These are phyloP conservation scores for Didymella segeticola DNA, from an alignment of 2,329 filamentous ascomycete species.

Conservation along the genomic window DNA sequence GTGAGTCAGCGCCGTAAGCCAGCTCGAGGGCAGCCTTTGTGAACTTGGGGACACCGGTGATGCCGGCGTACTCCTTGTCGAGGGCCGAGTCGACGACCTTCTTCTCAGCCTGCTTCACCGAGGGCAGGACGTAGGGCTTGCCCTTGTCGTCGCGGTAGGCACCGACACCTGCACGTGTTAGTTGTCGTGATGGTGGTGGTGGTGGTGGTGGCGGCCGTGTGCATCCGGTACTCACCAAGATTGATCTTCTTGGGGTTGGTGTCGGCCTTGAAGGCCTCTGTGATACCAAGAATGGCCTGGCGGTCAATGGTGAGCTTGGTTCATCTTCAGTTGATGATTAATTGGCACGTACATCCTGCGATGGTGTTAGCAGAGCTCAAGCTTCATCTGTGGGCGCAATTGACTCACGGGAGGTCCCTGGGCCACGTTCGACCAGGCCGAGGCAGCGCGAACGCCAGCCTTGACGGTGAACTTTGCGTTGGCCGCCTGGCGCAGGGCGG, in stretches of 20 bases:
- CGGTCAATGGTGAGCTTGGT: constrained; percentile 28
- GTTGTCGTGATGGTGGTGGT: constrained; percentile 4
- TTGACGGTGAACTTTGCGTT: constrained; percentile 43
- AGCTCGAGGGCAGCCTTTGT: constrained; percentile 89
- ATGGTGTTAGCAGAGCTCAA: constrained; percentile 25
- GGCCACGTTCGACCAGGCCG: constrained; percentile 88
- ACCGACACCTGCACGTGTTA: constrained; percentile 74
- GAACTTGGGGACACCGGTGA: constrained; percentile 94
- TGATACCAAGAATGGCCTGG: constrained; percentile 86
- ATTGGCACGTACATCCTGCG: constrained; percentile 45
- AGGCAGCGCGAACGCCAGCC: constrained; percentile 66
- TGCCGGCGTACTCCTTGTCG: constrained; percentile 98
- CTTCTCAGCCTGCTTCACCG: constrained; percentile 86
- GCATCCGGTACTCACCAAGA: constrained; percentile 68
- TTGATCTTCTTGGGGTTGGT: constrained; percentile 96
- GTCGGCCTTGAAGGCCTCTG: constrained; percentile 99
- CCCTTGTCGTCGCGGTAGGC: constrained; percentile 98
- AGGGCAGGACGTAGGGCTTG: constrained; percentile 97
- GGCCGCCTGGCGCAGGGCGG: constrained; percentile 48
- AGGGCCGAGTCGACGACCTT: constrained; percentile 78
- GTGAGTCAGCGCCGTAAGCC: constrained; percentile 84
- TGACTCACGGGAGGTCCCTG: constrained; percentile 89
- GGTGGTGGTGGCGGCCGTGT: background rate
- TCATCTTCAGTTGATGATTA: background rate
- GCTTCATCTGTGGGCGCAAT: constrained; percentile 18